These are phyloP conservation scores for Mortierella sp. DNA, from an alignment of 371 early-diverging fungal genomes.

Conservation along the genomic window DNA sequence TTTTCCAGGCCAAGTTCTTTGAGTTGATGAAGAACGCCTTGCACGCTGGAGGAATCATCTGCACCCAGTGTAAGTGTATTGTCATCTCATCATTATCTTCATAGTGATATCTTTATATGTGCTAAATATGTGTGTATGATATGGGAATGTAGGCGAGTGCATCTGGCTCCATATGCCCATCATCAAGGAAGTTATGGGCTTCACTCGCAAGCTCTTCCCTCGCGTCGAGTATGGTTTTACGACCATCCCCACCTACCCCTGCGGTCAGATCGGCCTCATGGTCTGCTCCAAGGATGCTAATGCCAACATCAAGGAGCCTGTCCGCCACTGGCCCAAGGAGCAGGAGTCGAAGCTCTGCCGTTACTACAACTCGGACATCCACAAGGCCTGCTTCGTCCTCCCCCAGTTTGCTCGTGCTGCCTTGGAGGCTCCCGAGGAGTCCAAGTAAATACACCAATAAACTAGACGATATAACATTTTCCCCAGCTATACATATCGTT, in stretches of 20 bases:
- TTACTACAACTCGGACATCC: slow-evolving; percentile 95
- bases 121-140: too few species aligned
- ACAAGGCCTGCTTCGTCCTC: slow-evolving; percentile 91
- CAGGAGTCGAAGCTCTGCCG: slow-evolving; percentile 84
- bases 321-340: slow-evolving; percentile 80
- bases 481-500: too few species aligned
- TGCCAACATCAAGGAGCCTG: slow-evolving; percentile 79
- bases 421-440: slow-evolving; percentile 55
- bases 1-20: slow-evolving; percentile 93
- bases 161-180: slow-evolving; percentile 95
- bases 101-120: too few species aligned
- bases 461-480: too few species aligned
- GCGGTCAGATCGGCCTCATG: slow-evolving; percentile 96
- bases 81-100: background rate
- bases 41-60: slow-evolving; percentile 90
- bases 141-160: slow-evolving; percentile 87
- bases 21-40: slow-evolving; percentile 92
- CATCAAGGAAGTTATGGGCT: slow-evolving; percentile 87
- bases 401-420: slow-evolving; percentile 84
- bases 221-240: slow-evolving; percentile 93
- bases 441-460: slow-evolving; percentile 29
- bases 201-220: slow-evolving; percentile 85
- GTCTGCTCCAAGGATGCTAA: slow-evolving; percentile 86
- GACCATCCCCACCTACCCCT: slow-evolving; percentile 96
- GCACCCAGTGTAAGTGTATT: slow-evolving; percentile 83